Evolutionary conservation across 2,329 filamentous ascomycete genomes (phyloP).

Genomic region (Aspergillus udagawae): DNA sequence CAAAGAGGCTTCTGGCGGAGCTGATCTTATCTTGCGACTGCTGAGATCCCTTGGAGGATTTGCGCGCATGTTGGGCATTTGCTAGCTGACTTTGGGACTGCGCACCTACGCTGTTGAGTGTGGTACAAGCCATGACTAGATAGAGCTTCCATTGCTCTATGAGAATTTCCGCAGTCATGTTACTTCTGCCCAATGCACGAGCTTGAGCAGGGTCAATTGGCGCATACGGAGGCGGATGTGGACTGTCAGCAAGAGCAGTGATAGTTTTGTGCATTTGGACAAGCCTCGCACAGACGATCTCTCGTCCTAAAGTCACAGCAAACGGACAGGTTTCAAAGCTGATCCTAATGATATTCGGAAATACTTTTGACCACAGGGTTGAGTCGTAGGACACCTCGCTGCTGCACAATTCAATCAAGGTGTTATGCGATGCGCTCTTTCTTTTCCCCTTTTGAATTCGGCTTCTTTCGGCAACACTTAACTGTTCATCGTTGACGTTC

Average conservation of each 20-base stretch:
- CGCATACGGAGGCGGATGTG: conserved; percentile 48
- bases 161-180: conserved; percentile 75
- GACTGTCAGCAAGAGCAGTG: conserved; percentile 69
- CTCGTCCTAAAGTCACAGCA: conserved; percentile 82
- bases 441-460: conserved; percentile 85
- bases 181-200: conserved; percentile 45
- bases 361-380: conserved; percentile 96
- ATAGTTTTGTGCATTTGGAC: conserved; percentile 90
- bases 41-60: conserved; percentile 65
- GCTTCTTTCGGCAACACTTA: conserved; percentile 84
- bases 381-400: conserved; percentile 94
- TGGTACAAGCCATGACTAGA: conserved; percentile 94
- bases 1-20: conserved; percentile 84
- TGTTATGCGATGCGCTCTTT: conserved; percentile 76
- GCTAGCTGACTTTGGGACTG: conserved; percentile 56
- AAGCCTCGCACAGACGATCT: conserved; percentile 87
- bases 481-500: conserved; percentile 82
- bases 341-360: conserved; percentile 88
- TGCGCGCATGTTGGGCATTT: conserved; percentile 71
- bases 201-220: conserved; percentile 33
- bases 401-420: conserved; percentile 87
- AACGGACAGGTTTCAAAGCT: conserved; percentile 89
- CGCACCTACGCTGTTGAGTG: conserved; percentile 75
- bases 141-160: conserved; percentile 99
- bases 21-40: conserved; percentile 73